Evolutionary conservation across 2,329 filamentous ascomycete genomes (phyloP).

Genomic region (Alternaria triticimaculans): DNA sequence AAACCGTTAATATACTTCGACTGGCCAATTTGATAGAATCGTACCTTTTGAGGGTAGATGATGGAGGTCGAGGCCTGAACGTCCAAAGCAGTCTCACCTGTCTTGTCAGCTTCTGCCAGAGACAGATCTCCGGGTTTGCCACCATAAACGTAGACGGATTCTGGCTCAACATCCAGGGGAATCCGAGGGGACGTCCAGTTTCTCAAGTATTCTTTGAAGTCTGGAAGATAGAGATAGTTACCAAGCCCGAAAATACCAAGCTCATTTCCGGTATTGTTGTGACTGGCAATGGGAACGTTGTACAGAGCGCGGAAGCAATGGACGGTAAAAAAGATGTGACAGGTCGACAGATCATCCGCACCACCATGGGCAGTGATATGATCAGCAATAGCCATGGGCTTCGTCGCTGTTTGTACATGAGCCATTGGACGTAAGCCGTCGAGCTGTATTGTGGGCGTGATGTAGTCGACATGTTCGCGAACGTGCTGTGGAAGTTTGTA

Average conservation of each 20-base stretch:
- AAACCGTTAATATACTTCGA: conserved; percentile 18
- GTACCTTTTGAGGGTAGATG: conserved; percentile 24
- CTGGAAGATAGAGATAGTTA: conserved; percentile 54
- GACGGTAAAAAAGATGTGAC: conserved; percentile 18
- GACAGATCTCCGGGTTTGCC: conserved; percentile 51
- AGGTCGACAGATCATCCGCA: conserved; percentile 11
- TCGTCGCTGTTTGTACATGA: conserved; percentile 6
- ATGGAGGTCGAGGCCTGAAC: conserved; percentile 26
- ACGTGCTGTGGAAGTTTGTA: conserved; percentile 21
- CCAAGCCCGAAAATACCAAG: conserved; percentile 52
- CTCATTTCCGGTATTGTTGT: conserved; percentile 22
- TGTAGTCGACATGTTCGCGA: conserved; percentile 24
- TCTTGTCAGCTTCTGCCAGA: conserved; percentile 46
- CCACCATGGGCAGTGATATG: conserved; percentile 3
- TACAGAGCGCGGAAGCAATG: conserved; percentile 29
- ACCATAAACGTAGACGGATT: conserved; percentile 42
- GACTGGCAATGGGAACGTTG: conserved; percentile 24
- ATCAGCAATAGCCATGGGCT: conserved; percentile 3
- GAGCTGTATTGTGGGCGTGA: conserved; percentile 25
- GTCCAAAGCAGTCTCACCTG: conserved; percentile 23
- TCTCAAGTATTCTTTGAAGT: conserved; percentile 53
- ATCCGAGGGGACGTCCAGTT: conserved; percentile 37
- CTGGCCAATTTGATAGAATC: conserved; percentile 24
- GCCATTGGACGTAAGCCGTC: conserved; percentile 19
- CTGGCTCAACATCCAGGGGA: conserved; percentile 18